These are phyloP conservation scores for Capsella rubella DNA, from an alignment of 441 rosid species.

Conservation along the genomic window DNA sequence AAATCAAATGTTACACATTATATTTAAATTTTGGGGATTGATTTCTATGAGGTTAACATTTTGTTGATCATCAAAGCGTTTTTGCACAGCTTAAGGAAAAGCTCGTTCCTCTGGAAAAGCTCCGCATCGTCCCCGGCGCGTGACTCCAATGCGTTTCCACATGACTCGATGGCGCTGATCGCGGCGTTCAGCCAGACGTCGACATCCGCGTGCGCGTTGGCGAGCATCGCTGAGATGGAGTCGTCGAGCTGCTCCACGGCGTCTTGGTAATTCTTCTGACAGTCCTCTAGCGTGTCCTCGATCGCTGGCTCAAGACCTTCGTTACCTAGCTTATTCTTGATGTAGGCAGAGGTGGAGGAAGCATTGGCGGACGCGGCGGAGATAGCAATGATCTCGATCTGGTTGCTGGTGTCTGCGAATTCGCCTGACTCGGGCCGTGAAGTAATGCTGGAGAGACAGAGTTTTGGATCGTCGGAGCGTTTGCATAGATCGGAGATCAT, in stretches of 20 bases:
- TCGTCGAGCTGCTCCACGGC: constrained; percentile 44
- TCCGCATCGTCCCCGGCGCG: constrained; percentile 23
- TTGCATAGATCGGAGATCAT: constrained; percentile 36
- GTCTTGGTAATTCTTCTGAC: constrained; percentile 43
- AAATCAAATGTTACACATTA: neutral
- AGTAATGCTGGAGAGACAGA: constrained; percentile 34
- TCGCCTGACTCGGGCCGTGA: constrained; percentile 34
- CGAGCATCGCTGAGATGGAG: constrained; percentile 38
- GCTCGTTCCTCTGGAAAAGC: constrained; percentile 7
- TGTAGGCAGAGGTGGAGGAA: constrained; percentile 34
- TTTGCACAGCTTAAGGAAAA: constrained; percentile 36
- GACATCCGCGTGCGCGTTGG: constrained; percentile 33
- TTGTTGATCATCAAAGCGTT: constrained; percentile 44
- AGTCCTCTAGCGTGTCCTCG: constrained; percentile 36
- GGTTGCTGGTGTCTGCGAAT: constrained; percentile 29
- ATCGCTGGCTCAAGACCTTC: constrained; percentile 38
- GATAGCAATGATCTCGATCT: constrained; percentile 43
- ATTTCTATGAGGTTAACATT: constrained; percentile 18
- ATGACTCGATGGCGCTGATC: constrained; percentile 35
- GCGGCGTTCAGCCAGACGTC: constrained; percentile 40
- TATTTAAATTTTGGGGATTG: neutral
- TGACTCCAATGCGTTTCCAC: constrained; percentile 32
- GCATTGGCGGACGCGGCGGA: constrained; percentile 33
- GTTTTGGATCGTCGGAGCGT: constrained; percentile 26
- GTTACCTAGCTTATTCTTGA: constrained; percentile 27